Evolutionary conservation across 1,139 yeast genomes (phyloP).

Genomic region (Williopsis jadinii): DNA sequence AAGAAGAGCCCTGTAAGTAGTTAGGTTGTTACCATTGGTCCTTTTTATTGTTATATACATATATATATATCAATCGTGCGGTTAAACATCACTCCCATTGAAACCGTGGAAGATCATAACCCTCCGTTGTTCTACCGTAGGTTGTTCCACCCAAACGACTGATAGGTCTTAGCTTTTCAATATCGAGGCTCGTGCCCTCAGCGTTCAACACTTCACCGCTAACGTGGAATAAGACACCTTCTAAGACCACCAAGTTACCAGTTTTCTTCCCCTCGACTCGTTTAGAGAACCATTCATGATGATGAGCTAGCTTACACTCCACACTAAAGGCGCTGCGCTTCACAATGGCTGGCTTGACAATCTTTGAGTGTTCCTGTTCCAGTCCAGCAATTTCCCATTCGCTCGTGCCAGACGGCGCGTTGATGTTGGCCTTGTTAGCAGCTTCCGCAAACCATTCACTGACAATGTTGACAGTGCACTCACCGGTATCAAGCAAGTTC

Average conservation of each 20-base stretch:
- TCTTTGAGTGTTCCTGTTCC: conserved; percentile 37
- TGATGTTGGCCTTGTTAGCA: conserved; percentile 43
- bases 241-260: conserved; percentile 40
- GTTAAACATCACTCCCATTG: neutral
- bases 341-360: conserved; percentile 49
- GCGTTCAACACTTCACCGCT: conserved; percentile 47
- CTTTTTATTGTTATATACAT: too few species aligned
- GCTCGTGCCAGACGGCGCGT: conserved; percentile 42
- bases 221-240: conserved; percentile 51
- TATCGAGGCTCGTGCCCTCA: conserved; percentile 34
- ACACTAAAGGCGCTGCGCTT: conserved; percentile 56
- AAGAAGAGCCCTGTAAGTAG: conserved; percentile 42
- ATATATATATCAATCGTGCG: too few species aligned
- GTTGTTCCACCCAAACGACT: conserved; percentile 50
- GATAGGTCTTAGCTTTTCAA: conserved; percentile 45
- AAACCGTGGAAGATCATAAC: neutral
- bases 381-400: conserved; percentile 54
- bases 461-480: conserved; percentile 51
- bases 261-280: conserved; percentile 29
- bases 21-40: too few species aligned
- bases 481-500: conserved; percentile 45
- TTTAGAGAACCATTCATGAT: conserved; percentile 41
- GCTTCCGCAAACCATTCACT: conserved; percentile 64
- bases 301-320: conserved; percentile 42
- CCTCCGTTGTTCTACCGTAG: conserved; percentile 36